Evolutionary conservation across 1,139 yeast species (phyloP), one percentile per base, ranked within the genome.

Genomic region (Pichiaceae sp.): DNA sequence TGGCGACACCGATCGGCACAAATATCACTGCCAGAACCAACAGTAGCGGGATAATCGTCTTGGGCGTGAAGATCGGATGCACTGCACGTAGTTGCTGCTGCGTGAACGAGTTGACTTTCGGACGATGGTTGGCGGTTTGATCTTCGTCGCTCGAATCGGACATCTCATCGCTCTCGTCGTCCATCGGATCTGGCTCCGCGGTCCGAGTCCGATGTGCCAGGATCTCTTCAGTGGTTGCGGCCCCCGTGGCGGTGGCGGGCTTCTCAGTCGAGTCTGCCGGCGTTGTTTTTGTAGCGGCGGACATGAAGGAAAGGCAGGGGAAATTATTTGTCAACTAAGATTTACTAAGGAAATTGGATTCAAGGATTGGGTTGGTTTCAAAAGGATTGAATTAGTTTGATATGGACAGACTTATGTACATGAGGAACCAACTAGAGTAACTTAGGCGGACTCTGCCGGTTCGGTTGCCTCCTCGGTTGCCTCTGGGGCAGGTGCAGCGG

Each of bases 1-100:
- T 77, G 42, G 83, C 89, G 1, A 89, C 97, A 24, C 98, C 98
- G 32, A 91, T 68, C 7, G 96, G 95, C 14, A 89, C 84, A 54
- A 89, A 84, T 11, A 91, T 65, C n/a, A 84, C 67, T 4, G 96
- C 93, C 35, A 91, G 70, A 9, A 69, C 59, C 34, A 89, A 57
- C 51, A 89, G 76, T 38, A 89, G 55, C 2, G 96, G 96, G 41
- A 91, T 73, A 30, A 89, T 94, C 3, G 93, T 82, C 54, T 74
- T 79, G 17, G 96, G 96, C 0, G 97, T 89, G 48, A 89, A 70
- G 37, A 91, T 91, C 2, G 97, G 97, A 54, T 70, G 71, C 42
- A 70, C 59, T 1, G 82, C 76, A 36, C 63, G 67, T 35, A 77
- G 55, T 40, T 72, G 59, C 49, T 77, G 84, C 47, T 77, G 93